Base-by-base conservation (phyloP, 257 asterid genomes). In the Ballota nigra region DNA sequence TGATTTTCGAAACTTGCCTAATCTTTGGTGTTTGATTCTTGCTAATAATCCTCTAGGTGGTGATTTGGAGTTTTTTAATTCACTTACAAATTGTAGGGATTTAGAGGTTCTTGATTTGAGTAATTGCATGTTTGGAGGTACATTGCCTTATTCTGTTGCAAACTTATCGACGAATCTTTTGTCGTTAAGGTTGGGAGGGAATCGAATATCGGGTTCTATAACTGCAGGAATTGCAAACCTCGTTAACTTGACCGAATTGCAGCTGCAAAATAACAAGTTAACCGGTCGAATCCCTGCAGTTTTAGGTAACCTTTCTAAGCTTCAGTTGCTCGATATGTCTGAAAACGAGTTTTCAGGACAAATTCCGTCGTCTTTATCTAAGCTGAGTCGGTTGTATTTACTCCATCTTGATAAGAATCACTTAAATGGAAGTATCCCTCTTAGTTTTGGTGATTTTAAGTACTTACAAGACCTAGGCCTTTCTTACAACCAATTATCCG, bases 41-140 rank as follows among this genome's bases (percentile, higher is more conserved):
- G 78, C 77, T 31, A 13, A 58, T 16, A 76, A 64, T 57, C 77
- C 67, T 28, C 63, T 70, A 3, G 63, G 77, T 16, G 40, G 36
- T 70, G 77, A 76, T 24, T 18, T 70, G 8, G 15, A 47, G 47
- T 76, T 76, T 41, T 8, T 76, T 23, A 45, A 65, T 33, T 70
- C 69, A 6, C 0, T 76, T 8, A 65, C 69, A 9, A 63, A 56
- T 29, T 63, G 57, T 6, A 53, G 61, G 59, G 33, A 55, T 34
- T 76, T 76, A n/a, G 49, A 76, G 63, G 72, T 70, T 43, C 62
- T 63, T 47, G 77, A 70, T 70, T 47, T 76, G 72, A 55, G 75
- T 41, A 26, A 70, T 38, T 70, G 71, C 41, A 24, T 16, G 68
- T 56, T 76, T 43, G 73, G 69, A 55, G 80, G 77, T 22, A 22